Conservation (phyloP, 805 yeast species). For the Yamadazyma sp. region DNA sequence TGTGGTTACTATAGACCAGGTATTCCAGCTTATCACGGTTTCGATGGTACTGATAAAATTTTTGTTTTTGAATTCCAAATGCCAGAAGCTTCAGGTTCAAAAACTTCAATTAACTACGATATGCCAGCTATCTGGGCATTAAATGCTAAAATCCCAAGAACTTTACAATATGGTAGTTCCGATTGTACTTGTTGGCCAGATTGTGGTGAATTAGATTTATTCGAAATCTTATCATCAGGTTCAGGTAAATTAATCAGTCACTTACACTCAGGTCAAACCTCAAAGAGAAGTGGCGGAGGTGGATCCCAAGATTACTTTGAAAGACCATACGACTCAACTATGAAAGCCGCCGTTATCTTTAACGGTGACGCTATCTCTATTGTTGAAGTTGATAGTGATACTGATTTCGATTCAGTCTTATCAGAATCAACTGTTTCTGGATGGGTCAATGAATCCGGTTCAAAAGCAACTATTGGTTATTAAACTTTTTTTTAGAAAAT, state of each 20-base stretch:
- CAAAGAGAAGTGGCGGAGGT: conserved; percentile 60
- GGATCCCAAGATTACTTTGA: conserved; percentile 83
- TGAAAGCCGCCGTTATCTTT: conserved; percentile 91
- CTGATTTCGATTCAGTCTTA: conserved; percentile 45
- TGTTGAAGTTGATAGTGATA: conserved; percentile 50
- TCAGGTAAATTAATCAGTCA: conserved; percentile 73
- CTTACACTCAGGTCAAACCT: conserved; percentile 72
- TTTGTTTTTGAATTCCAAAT: conserved; percentile 91
- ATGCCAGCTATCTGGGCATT: conserved; percentile 99
- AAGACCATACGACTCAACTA: conserved; percentile 75
- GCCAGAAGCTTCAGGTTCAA: conserved; percentile 64
- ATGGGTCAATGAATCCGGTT: conserved; percentile 58
- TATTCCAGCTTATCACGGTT: conserved; percentile 93
- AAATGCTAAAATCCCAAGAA: conserved; percentile 95
- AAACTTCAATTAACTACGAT: conserved; percentile 61
- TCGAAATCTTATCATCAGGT: conserved; percentile 81
- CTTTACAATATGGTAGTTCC: conserved; percentile 83
- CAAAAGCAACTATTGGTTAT: conserved; percentile 21
- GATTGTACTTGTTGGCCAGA: conserved; percentile 94
- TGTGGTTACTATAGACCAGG: conserved; percentile 88
- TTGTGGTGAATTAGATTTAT: conserved; percentile 96
- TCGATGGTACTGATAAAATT: conserved; percentile 78
- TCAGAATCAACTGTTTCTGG: conserved; percentile 44
- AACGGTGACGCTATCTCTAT: conserved; percentile 53
- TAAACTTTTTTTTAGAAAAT: conserved; percentile 2